Evolutionary conservation across 2,329 filamentous ascomycete species (phyloP).

Genomic region (Madurella fahalii): DNA sequence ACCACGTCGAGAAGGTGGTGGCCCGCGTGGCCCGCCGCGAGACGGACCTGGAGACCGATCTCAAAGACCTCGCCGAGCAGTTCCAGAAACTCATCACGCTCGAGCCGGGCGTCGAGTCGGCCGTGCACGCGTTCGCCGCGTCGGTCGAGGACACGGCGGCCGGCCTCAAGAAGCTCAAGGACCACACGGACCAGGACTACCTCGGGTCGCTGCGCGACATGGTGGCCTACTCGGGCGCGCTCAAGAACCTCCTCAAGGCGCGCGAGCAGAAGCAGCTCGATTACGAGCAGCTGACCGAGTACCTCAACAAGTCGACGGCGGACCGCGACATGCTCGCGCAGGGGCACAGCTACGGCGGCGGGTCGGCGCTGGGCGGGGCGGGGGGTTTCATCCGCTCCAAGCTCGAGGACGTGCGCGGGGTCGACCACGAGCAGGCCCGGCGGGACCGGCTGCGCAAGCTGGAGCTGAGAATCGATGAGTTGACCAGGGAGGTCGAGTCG

Average conservation of each 20-base stretch:
- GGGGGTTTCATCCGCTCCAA: conserved; percentile 87
- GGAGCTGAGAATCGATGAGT: conserved; percentile 86
- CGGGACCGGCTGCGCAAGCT: conserved; percentile 84
- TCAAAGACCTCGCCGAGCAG: conserved; percentile 84
- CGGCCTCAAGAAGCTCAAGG: conserved; percentile 75
- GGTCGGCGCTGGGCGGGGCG: conserved; percentile 59
- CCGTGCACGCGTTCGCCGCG: conserved; percentile 80
- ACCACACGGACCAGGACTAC: conserved; percentile 93
- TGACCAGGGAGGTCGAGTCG: conserved; percentile 83
- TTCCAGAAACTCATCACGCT: conserved; percentile 90
- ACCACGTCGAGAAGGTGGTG: conserved; percentile 93
- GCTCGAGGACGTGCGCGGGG: conserved; percentile 92
- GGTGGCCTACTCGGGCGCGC: conserved; percentile 85
- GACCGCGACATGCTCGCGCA: conserved; percentile 77
- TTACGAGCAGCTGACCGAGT: conserved; percentile 92
- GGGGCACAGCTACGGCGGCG: conserved; percentile 44
- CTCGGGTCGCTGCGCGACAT: conserved; percentile 89
- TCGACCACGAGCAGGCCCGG: conserved; percentile 90
- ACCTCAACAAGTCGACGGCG: conserved; percentile 82
- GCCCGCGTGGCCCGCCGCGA: conserved; percentile 84
- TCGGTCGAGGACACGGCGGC: conserved; percentile 79
- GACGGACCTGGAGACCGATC: conserved; percentile 80
- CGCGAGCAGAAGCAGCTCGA: conserved; percentile 97
- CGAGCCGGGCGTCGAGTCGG: conserved; percentile 79
- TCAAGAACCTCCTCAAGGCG: conserved; percentile 85